These are phyloP conservation scores for Calonectria fujianensis DNA, from an alignment of 2,329 filamentous ascomycete genomes.

Conservation along the genomic window DNA sequence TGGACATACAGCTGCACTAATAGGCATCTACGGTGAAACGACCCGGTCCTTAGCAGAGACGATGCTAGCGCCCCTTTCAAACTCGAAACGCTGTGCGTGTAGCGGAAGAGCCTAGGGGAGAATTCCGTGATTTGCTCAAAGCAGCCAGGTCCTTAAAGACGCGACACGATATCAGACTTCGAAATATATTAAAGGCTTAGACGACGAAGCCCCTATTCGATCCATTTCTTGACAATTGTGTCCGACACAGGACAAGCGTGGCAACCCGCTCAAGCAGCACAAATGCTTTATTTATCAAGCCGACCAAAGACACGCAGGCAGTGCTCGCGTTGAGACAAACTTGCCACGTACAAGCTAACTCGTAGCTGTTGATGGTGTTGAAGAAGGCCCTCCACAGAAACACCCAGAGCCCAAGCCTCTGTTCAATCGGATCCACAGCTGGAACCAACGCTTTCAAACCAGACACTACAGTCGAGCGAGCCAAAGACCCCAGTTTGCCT, in stretches of 20 bases:
- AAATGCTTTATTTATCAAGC: background rate
- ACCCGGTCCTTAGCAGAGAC: background rate
- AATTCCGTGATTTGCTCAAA: background rate
- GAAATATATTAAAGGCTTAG: background rate
- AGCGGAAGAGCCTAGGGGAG: background rate
- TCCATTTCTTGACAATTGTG: background rate
- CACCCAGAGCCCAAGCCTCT: background rate
- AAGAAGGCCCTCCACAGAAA: background rate
- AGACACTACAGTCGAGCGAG: background rate
- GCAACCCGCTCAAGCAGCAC: background rate
- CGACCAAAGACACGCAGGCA: background rate
- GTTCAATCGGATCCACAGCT: background rate
- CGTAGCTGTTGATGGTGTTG: background rate
- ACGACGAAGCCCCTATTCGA: background rate
- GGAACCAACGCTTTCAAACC: background rate
- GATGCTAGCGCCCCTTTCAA: background rate
- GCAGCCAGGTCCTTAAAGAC: background rate
- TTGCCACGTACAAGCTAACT: background rate
- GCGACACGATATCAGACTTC: background rate
- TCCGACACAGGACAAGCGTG: background rate
- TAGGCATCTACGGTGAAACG: background rate
- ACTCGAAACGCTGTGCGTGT: background rate
- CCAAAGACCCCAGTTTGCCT: background rate
- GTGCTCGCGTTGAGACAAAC: no score
- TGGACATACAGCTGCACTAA: background rate